Evolutionary conservation across 495 filamentous ascomycete species (phyloP).

Genomic region (Penicillium bovifimosum): DNA sequence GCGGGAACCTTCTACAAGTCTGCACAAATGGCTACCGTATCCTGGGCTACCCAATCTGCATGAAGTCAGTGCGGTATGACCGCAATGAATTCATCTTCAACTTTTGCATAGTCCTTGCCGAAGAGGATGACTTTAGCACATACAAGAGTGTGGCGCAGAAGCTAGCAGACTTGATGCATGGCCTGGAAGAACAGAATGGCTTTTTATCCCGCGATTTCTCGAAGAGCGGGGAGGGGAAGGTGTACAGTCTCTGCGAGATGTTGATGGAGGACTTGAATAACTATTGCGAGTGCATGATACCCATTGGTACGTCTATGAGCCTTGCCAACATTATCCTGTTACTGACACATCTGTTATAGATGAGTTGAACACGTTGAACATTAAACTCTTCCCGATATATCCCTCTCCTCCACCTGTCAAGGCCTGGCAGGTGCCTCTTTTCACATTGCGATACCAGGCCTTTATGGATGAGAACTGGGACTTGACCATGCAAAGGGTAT

Average conservation of each 20-base stretch:
- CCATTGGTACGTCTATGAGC: conserved; percentile 57
- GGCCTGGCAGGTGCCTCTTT: conserved; percentile 84
- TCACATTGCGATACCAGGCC: conserved; percentile 71
- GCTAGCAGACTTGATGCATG: conserved; percentile 76
- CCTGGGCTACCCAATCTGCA: conserved; percentile 83
- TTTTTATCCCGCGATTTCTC: conserved; percentile 54
- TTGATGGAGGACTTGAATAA: conserved; percentile 94
- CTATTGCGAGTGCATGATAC: conserved; percentile 97
- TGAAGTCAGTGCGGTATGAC: conserved; percentile 66
- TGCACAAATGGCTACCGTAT: conserved; percentile 72
- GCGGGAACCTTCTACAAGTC: conserved; percentile 73
- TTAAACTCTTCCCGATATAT: conserved; percentile 88
- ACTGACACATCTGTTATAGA: conserved; percentile 44
- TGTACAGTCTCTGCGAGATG: conserved; percentile 82
- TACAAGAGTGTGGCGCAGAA: conserved; percentile 83
- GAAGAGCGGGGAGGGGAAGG: conserved; percentile 50
- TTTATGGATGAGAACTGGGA: conserved; percentile 86
- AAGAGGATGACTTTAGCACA: conserved; percentile 57
- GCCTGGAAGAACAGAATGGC: conserved; percentile 78
- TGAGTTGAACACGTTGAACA: conserved; percentile 89
- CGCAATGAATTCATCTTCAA: conserved; percentile 99
- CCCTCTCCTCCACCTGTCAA: conserved; percentile 69
- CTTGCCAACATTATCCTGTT: background rate
- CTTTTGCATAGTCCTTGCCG: conserved; percentile 79
- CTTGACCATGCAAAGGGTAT: conserved; percentile 71